Evolutionary conservation across 2,329 filamentous ascomycete genomes (phyloP).

Genomic region (Penicillium sclerotigenum): DNA sequence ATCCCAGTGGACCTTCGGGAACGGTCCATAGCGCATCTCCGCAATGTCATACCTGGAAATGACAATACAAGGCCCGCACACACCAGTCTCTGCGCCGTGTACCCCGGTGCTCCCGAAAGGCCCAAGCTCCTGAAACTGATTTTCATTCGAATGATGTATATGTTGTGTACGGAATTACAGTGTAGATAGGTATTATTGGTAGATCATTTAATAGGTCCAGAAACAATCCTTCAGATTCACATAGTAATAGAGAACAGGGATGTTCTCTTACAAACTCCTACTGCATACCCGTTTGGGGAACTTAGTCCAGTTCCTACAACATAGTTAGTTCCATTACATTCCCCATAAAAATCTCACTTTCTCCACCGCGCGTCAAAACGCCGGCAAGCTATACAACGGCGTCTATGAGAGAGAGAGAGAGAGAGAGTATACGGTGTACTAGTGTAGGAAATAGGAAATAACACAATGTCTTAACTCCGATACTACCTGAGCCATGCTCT

Average conservation of each 20-base stretch:
- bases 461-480: background rate
- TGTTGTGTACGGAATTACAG: no score
- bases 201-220: constrained; percentile 12
- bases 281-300: background rate
- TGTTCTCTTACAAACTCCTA: background rate
- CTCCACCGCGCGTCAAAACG: constrained; percentile 7
- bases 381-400: constrained; percentile 2
- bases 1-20: constrained; percentile 17
- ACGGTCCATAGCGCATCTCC: constrained; percentile 16
- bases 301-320: background rate
- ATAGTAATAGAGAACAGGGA: background rate
- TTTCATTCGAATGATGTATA: no score
- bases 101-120: constrained; percentile 5
- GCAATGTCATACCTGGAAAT: constrained; percentile 10
- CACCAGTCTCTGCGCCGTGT: constrained; percentile 5
- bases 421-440: no score
- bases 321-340: no score
- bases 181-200: no score
- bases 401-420: no score
- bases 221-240: background rate
- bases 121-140: constrained; percentile 9
- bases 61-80: background rate
- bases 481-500: background rate
- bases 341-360: background rate
- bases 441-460: background rate